Base-by-base conservation (phyloP, 176 grass and related monocot genomes). In the Saccharum officinarum region DNA sequence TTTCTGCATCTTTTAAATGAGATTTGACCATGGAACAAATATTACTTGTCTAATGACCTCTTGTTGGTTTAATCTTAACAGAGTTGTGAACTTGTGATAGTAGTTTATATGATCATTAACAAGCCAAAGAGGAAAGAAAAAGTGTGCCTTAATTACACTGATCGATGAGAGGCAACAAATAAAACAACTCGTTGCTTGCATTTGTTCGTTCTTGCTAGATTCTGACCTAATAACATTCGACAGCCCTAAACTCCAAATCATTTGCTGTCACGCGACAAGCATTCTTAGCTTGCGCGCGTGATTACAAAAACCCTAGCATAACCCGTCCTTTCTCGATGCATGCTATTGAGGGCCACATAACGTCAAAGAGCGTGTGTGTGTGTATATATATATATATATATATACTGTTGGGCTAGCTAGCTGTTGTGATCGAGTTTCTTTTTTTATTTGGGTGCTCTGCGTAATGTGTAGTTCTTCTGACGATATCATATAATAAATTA, bases 291-390 rank as follows among this genome's bases (percentile, higher is more conserved):
- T 47, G 45, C 45, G 13, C 13, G 45, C 45, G 45, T 1, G 45
- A 68, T 87, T 87, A 87, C 44, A 87, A 81, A 75, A 82, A 34
- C 34, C 16, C 10, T 34, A 75, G 61, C 42, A 26, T 62, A 28
- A 26, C 23, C 4, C 36, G 85, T 61, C 85, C 79, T 52, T 76
- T 76, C 23, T 76, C 25, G 10, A 18, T 80, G 42, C 10, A 50
- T 80, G 78, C 78, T 22, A 60, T 20, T 50, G 47, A 50, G 5
- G 17, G 16, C 50, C 50, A 30, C 3, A 36, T 76, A 76, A 41
- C 22, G 36, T 63, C 54, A 77, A 77, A 78, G 10, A 23, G n/a
- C 16, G 17, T 20, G n/a, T n/a, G n/a, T n/a, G n/a, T n/a, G n/a
- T n/a, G n/a, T n/a, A n/a, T n/a, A n/a, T n/a, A n/a, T n/a, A 55